These are phyloP conservation scores for Emydomyces testavorans DNA, from an alignment of 2,329 filamentous ascomycete genomes.

Conservation along the genomic window DNA sequence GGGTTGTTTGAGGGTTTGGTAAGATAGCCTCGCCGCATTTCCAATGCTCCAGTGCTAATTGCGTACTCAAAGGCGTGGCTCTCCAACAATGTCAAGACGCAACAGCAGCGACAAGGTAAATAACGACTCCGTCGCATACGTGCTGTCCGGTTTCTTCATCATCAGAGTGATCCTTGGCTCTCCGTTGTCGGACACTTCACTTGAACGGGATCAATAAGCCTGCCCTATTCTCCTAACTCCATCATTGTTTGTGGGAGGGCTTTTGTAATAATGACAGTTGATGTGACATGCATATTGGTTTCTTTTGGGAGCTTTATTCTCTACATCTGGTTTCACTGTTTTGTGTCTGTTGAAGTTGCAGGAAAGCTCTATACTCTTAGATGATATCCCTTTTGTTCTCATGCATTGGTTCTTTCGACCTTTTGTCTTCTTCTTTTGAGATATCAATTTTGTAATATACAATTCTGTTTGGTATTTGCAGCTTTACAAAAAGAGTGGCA, in stretches of 20 bases:
- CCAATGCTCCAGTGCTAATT: constrained; percentile 15
- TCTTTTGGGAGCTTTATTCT: constrained; percentile 20
- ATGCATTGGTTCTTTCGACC: constrained; percentile 5
- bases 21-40: constrained; percentile 22
- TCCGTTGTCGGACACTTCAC: background rate
- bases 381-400: constrained; percentile 37
- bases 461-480: constrained; percentile 5
- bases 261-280: constrained; percentile 34
- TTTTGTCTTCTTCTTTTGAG: constrained; percentile 1
- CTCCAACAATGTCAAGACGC: constrained; percentile 67
- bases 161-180: background rate
- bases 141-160: background rate
- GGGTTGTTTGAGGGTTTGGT: constrained; percentile 69
- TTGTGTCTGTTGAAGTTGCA: constrained; percentile 17
- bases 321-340: constrained; percentile 18
- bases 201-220: background rate
- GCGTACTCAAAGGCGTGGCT: constrained; percentile 51
- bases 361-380: constrained; percentile 6
- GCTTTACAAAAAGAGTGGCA: too few relatives aligned
- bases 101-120: constrained; percentile 29
- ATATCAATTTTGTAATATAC: constrained; percentile 16
- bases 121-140: constrained; percentile 9
- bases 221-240: background rate
- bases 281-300: constrained; percentile 25
- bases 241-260: background rate